Evolutionary conservation across 148 eudicot species (phyloP).

Genomic region (Suaeda aralocaspica): DNA sequence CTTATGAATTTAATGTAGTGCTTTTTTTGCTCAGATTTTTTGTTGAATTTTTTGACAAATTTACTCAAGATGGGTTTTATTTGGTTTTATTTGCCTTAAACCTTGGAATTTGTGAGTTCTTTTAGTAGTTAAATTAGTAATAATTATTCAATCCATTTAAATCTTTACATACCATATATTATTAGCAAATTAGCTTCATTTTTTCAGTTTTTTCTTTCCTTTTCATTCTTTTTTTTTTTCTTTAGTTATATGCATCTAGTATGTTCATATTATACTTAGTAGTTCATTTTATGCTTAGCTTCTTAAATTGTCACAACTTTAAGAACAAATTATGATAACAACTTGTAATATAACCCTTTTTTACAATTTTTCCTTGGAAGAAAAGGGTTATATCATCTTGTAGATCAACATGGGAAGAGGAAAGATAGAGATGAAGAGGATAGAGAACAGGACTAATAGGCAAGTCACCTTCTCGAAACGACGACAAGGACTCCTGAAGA

Average conservation of each 20-base stretch:
- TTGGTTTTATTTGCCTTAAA: conserved; percentile 2
- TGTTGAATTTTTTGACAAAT: conserved; percentile 16
- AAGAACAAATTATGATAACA: too few species aligned
- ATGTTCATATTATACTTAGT: too few species aligned
- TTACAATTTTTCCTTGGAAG: not conserved
- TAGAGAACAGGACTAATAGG: conserved; percentile 76
- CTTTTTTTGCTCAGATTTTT: conserved; percentile 17
- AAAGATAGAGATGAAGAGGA: conserved; percentile 68
- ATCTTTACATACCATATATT: not conserved
- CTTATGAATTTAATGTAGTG: conserved; percentile 17
- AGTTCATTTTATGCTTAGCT: too few species aligned
- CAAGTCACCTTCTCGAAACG: conserved; percentile 86
- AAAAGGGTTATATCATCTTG: not conserved
- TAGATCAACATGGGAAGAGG: conserved; percentile 68
- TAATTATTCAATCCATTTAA: not conserved
- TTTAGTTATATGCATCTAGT: too few species aligned
- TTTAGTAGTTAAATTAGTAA: conserved; percentile 14
- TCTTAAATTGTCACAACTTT: too few species aligned
- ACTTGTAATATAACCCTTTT: too few species aligned
- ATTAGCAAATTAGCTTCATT: not conserved
- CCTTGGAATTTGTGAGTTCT: conserved; percentile 22
- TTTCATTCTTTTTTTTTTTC: too few species aligned
- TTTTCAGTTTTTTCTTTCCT: too few species aligned
- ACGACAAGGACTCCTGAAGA: conserved; percentile 65
- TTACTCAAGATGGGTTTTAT: conserved; percentile 16